phyloP scores from a whole-genome alignment of 1,139 yeast genomes.

The Hansenula anomala region DNA sequence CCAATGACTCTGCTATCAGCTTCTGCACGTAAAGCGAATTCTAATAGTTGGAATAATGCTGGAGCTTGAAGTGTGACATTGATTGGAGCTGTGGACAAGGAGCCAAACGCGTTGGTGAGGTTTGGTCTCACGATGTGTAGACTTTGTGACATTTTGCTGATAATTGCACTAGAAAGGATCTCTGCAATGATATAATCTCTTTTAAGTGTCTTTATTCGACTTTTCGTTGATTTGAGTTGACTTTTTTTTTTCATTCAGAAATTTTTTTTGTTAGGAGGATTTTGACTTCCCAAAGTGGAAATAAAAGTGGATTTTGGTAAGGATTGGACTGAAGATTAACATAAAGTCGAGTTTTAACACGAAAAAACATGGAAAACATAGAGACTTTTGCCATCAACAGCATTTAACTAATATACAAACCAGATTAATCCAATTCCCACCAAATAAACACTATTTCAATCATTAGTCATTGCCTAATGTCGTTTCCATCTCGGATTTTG shows the following conservation, averaged over 20 bases:
- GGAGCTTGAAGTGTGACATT: constrained; percentile 58
- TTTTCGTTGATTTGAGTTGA: not conserved
- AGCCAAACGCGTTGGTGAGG: constrained; percentile 45
- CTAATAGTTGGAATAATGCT: constrained; percentile 69
- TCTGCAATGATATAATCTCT: no score
- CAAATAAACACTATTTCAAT: no score
- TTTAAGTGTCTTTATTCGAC: no score
- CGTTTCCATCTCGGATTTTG: no score
- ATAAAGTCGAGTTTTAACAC: not conserved
- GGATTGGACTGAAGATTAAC: not conserved
- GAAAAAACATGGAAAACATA: not conserved
- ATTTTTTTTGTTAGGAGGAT: not conserved
- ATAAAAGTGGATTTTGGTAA: not conserved
- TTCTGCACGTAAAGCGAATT: constrained; percentile 48
- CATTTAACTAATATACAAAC: no score
- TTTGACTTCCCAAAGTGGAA: constrained; percentile 1
- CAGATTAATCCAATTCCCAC: no score
- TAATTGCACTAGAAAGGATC: no score
- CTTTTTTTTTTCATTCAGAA: not conserved
- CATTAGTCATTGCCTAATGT: no score
- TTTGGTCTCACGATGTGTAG: constrained; percentile 62
- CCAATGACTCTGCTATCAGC: constrained; percentile 63
- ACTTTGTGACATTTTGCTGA: constrained; percentile 21
- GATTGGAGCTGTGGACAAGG: constrained; percentile 44
- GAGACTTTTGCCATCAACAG: no score